Conservation (phyloP, 2,329 filamentous ascomycete genomes). For the Claviceps arundinis region DNA sequence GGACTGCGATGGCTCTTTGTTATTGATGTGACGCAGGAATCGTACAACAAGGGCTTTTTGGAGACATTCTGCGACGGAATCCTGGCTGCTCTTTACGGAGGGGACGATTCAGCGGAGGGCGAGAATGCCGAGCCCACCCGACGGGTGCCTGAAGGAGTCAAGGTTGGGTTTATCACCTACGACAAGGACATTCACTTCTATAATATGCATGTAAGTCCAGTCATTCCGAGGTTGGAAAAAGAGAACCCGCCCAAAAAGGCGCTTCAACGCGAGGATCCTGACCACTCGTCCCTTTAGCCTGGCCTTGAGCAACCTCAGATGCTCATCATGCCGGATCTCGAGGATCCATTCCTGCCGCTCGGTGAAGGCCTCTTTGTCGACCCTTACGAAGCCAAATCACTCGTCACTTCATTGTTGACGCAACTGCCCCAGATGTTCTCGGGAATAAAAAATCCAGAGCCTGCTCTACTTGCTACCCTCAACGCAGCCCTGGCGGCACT, state of each 20-base stretch:
- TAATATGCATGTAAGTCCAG: constrained; percentile 63
- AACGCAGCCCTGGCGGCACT: constrained; percentile 76
- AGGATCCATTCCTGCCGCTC: constrained; percentile 89
- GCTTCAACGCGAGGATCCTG: background rate
- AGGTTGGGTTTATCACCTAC: constrained; percentile 88
- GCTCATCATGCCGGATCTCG: constrained; percentile 96
- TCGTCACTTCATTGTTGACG: constrained; percentile 78
- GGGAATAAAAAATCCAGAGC: constrained; percentile 78
- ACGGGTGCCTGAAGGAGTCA: constrained; percentile 62
- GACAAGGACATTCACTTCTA: constrained; percentile 98
- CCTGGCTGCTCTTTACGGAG: constrained; percentile 68
- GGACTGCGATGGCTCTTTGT: constrained; percentile 81
- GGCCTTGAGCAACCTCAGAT: constrained; percentile 81
- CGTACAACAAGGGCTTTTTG: constrained; percentile 79
- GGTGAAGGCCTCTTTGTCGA: constrained; percentile 91
- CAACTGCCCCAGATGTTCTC: constrained; percentile 79
- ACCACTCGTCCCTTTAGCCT: constrained; percentile 32
- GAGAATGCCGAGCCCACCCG: constrained; percentile 40
- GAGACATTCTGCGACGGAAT: constrained; percentile 87
- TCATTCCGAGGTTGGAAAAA: constrained; percentile 3
- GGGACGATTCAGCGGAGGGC: constrained; percentile 35
- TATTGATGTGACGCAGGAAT: constrained; percentile 86
- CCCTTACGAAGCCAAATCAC: constrained; percentile 73
- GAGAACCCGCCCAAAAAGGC: background rate
- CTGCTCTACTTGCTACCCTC: constrained; percentile 71